Conservation (phyloP, 306 rosid species). For the Quercus variabilis region DNA sequence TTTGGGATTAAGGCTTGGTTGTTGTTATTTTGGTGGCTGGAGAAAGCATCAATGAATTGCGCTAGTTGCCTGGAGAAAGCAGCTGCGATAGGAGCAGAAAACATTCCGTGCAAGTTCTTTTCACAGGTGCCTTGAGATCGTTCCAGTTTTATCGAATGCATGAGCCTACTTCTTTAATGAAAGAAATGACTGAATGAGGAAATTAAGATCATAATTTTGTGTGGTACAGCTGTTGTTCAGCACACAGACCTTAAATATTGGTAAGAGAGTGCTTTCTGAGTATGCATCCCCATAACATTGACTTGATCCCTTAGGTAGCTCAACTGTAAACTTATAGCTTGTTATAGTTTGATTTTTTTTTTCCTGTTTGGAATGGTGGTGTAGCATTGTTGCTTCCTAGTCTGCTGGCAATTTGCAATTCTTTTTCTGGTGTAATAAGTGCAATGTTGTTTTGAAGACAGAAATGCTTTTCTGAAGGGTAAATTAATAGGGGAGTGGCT, state of each 20-base stretch:
- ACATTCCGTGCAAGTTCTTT: conserved; percentile 3
- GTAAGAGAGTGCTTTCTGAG: background rate
- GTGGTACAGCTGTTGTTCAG: background rate
- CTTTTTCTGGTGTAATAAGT: background rate
- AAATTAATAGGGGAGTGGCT: background rate
- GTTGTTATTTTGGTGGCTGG: background rate
- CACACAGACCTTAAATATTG: background rate
- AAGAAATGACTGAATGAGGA: background rate
- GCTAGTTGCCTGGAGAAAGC: conserved; percentile 17
- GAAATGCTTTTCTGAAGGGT: background rate
- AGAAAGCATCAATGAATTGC: conserved; percentile 1
- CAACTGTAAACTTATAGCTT: background rate
- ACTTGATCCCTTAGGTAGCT: background rate
- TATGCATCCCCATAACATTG: background rate
- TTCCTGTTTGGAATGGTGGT: background rate
- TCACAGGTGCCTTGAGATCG: background rate
- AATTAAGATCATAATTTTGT: background rate
- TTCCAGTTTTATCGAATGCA: background rate
- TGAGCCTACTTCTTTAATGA: background rate
- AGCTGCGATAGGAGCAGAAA: conserved; percentile 14
- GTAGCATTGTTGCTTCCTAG: background rate
- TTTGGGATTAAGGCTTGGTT: too few relatives aligned
- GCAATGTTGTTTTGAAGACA: background rate
- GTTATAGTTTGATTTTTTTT: background rate
- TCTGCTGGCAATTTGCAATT: background rate